Conservation (phyloP, 2,329 filamentous ascomycete species). For the Herpotrichia juniperi region DNA sequence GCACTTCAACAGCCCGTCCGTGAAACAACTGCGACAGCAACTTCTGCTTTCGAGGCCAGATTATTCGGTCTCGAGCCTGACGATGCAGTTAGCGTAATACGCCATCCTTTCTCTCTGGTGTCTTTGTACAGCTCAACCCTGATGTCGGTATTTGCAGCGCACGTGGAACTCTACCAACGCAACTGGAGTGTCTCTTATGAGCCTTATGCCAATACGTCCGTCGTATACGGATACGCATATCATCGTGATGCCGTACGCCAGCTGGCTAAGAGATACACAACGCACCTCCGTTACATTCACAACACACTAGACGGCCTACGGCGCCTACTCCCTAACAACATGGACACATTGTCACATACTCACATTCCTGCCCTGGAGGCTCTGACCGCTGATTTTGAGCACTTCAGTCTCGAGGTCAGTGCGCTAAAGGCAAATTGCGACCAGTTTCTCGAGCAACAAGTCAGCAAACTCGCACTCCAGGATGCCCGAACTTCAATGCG, state of each 20-base stretch:
- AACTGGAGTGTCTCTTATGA: neutral
- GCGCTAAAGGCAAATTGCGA: neutral
- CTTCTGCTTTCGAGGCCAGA: neutral
- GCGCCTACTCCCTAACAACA: neutral
- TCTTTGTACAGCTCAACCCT: neutral
- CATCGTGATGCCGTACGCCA: neutral
- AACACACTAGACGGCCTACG: neutral
- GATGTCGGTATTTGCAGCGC: neutral
- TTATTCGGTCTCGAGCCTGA: too few species aligned
- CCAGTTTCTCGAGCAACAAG: conserved; percentile 3
- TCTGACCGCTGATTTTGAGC: neutral
- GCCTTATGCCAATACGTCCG: neutral
- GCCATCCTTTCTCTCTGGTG: neutral
- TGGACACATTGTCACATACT: neutral
- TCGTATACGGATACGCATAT: neutral
- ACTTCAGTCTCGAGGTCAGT: neutral
- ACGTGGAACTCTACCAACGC: neutral
- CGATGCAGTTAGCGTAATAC: too few species aligned
- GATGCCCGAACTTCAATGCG: conserved; percentile 2
- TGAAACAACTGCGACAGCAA: neutral
- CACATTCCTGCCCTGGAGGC: neutral
- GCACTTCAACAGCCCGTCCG: neutral
- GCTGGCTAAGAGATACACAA: neutral
- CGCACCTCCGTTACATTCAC: neutral
- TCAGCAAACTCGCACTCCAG: conserved; percentile 2